Evolutionary conservation across 2,329 filamentous ascomycete genomes (phyloP).

Genomic region (Cladosporium austrohemisphaericum): DNA sequence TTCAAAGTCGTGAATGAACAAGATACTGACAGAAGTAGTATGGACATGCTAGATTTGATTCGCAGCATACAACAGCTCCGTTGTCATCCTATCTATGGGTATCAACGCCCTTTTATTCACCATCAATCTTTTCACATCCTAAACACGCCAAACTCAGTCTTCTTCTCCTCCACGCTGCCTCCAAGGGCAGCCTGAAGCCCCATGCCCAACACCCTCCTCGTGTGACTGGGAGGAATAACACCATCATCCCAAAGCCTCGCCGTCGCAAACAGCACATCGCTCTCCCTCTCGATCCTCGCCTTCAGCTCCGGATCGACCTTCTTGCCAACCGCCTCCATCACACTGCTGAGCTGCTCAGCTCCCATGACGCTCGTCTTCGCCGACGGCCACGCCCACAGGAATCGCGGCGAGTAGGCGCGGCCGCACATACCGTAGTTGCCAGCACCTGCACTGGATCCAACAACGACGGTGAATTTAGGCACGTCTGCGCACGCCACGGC

Average conservation of each 20-base stretch:
- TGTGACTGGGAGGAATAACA: constrained; percentile 49
- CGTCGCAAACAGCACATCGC: constrained; percentile 81
- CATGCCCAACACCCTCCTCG: constrained; percentile 47
- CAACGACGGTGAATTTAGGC: constrained; percentile 93
- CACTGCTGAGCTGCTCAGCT: constrained; percentile 79
- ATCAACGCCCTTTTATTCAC: no score
- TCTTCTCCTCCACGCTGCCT: constrained; percentile 32
- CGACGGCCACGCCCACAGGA: constrained; percentile 97
- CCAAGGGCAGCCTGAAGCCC: constrained; percentile 44
- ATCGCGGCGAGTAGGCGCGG: constrained; percentile 82
- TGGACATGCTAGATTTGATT: neutral
- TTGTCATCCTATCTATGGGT: no score
- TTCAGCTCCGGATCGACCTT: constrained; percentile 75
- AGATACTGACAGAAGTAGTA: neutral
- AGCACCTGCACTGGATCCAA: constrained; percentile 88
- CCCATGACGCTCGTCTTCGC: constrained; percentile 97
- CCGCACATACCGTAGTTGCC: constrained; percentile 99
- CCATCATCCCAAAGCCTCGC: constrained; percentile 78
- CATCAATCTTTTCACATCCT: constrained; percentile 40
- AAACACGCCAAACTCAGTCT: constrained; percentile 39
- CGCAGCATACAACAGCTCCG: no score
- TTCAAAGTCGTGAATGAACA: neutral
- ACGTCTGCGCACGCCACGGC: constrained; percentile 92
- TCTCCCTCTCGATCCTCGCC: constrained; percentile 82
- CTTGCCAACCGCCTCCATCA: constrained; percentile 93